Conservation (phyloP, 2,329 filamentous ascomycete species). For the Pestalotiopsis sp. region DNA sequence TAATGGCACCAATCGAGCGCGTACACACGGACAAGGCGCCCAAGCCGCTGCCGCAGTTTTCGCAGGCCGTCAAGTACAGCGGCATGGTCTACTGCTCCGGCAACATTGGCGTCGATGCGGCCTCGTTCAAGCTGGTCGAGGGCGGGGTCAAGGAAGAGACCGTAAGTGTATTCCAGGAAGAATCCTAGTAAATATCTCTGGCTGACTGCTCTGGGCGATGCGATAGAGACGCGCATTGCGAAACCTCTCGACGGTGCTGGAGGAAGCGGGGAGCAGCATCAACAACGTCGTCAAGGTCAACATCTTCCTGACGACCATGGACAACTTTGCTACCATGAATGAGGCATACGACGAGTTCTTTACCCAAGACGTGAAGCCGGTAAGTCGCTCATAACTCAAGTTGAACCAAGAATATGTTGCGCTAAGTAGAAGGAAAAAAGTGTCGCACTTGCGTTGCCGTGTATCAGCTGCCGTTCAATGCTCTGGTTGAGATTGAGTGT, state of each 20-base stretch:
- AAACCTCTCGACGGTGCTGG: constrained; percentile 62
- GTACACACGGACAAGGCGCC: constrained; percentile 52
- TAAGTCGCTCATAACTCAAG: constrained; percentile 28
- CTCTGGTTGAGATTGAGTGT: constrained; percentile 77
- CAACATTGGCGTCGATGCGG: constrained; percentile 58
- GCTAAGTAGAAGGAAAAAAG: constrained; percentile 23
- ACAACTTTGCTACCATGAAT: constrained; percentile 63
- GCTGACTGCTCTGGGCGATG: not conserved
- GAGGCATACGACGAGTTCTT: constrained; percentile 57
- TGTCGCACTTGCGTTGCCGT: constrained; percentile 72
- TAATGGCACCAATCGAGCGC: constrained; percentile 38
- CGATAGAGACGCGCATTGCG: constrained; percentile 55
- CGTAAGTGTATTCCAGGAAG: constrained; percentile 36
- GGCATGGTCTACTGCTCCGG: constrained; percentile 75
- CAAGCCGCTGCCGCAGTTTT: constrained; percentile 57
- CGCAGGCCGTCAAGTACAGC: constrained; percentile 63
- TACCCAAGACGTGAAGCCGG: constrained; percentile 46
- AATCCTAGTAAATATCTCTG: not conserved
- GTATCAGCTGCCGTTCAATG: constrained; percentile 69
- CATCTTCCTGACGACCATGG: constrained; percentile 67
- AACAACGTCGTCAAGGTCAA: constrained; percentile 69
- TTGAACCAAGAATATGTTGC: not conserved
- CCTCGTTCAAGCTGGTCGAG: constrained; percentile 55
- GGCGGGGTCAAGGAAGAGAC: constrained; percentile 57
- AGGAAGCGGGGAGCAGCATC: constrained; percentile 60